Percentiles rank a stretch among this genome's conserved stretches.
Conservation (phyloP, 1,139 yeast species). For the Geotrichum aggregatum region DNA sequence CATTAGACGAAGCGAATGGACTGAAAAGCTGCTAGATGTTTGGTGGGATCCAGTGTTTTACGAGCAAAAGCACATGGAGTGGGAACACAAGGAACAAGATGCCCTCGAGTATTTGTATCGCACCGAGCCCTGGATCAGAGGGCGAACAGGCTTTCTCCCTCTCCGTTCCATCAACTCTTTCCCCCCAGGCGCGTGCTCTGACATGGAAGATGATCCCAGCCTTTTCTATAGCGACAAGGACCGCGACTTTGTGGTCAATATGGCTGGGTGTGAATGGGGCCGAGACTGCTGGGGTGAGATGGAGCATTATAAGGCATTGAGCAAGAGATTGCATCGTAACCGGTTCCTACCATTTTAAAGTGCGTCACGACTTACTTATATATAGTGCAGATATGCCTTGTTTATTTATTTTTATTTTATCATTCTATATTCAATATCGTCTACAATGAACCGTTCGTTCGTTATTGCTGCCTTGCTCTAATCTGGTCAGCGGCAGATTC, state of each 20-base stretch:
- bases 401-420: neutral
- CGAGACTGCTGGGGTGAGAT: conserved; percentile 97
- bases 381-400: neutral
- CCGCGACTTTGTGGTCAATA: conserved; percentile 84
- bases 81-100: conserved; percentile 98
- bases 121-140: conserved; percentile 84
- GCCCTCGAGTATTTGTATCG: conserved; percentile 80
- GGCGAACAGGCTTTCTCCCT: conserved; percentile 80
- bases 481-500: conserved; percentile 27
- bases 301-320: conserved; percentile 75
- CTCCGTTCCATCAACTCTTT: conserved; percentile 81
- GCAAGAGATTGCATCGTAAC: conserved; percentile 50
- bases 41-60: conserved; percentile 99
- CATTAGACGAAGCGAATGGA: conserved; percentile 80
- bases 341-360: conserved; percentile 35
- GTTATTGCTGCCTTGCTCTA: conserved; percentile 13
- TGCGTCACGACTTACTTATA: no score
- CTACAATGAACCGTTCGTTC: neutral
- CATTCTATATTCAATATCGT: neutral
- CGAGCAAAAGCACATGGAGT: conserved; percentile 95
- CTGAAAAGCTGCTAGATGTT: conserved; percentile 74
- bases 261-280: conserved; percentile 99
- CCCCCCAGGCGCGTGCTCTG: conserved; percentile 89
- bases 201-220: conserved; percentile 66
- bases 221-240: conserved; percentile 62